phyloP scores from a whole-genome alignment of 2,329 filamentous ascomycete species.

The Polytolypa hystricis region DNA sequence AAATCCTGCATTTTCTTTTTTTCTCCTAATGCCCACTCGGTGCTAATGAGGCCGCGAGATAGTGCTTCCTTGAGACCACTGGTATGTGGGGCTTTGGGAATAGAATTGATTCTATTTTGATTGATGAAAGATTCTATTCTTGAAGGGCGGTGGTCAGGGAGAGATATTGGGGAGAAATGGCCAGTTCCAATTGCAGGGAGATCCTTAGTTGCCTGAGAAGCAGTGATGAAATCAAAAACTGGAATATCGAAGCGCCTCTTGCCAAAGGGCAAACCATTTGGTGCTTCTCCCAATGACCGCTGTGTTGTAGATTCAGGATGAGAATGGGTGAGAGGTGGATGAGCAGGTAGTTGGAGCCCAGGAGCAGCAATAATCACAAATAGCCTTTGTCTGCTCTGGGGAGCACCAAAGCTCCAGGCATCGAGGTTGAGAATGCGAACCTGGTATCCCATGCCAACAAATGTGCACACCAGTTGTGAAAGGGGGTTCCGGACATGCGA shows the following conservation, averaged over 20 bases:
- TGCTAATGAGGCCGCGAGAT: constrained; percentile 11
- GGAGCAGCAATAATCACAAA: constrained; percentile 64
- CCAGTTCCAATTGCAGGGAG: constrained; percentile 54
- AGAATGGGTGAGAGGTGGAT: constrained; percentile 52
- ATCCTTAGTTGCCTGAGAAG: constrained; percentile 44
- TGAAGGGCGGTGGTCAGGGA: constrained; percentile 57
- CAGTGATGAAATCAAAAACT: constrained; percentile 49
- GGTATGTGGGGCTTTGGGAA: constrained; percentile 44
- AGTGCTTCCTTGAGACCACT: constrained; percentile 13
- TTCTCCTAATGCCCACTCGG: constrained; percentile 14
- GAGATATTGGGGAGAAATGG: constrained; percentile 49
- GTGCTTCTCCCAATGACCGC: constrained; percentile 44
- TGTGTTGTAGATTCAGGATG: constrained; percentile 35
- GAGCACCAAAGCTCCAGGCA: constrained; percentile 56
- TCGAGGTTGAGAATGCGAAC: constrained; percentile 56
- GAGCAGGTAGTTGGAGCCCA: constrained; percentile 44
- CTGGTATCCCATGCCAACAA: constrained; percentile 72
- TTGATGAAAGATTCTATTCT: constrained; percentile 28
- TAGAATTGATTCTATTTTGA: constrained; percentile 41
- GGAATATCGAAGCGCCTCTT: constrained; percentile 35
- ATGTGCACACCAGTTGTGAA: constrained; percentile 58
- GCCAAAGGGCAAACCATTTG: constrained; percentile 51
- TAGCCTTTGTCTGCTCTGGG: constrained; percentile 55
- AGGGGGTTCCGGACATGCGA: constrained; percentile 51
- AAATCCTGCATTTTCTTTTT: constrained; percentile 3